Evolutionary conservation across 495 filamentous ascomycete genomes (phyloP).

Genomic region (Lasiosphaeria miniovina): DNA sequence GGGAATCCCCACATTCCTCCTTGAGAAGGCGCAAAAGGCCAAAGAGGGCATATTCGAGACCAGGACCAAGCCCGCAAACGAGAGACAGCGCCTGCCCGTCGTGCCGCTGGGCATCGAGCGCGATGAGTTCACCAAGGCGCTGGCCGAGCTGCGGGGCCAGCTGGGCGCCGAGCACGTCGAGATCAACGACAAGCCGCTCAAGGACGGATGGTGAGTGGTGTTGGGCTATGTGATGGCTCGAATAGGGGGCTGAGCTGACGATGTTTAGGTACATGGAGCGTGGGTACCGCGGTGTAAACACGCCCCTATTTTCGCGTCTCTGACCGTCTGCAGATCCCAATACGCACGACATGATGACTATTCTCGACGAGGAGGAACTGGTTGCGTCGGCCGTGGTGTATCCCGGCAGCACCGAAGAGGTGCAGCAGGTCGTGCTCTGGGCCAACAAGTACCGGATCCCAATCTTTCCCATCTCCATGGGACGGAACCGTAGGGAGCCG

Average conservation of each 20-base stretch:
- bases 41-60: constrained; percentile 39
- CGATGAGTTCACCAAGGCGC: constrained; percentile 37
- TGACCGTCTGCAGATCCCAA: constrained; percentile 33
- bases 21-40: constrained; percentile 35
- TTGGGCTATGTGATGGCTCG: not conserved
- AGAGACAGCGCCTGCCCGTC: constrained; percentile 31
- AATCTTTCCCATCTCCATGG: constrained; percentile 54
- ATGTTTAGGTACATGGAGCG: constrained; percentile 47
- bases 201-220: constrained; percentile 44
- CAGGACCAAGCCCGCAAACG: constrained; percentile 33
- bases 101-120: constrained; percentile 41
- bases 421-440: constrained; percentile 45
- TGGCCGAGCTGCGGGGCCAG: constrained; percentile 35
- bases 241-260: not conserved
- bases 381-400: constrained; percentile 51
- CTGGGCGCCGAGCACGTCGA: constrained; percentile 44
- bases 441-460: constrained; percentile 50
- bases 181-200: constrained; percentile 45
- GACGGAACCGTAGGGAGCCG: constrained; percentile 37
- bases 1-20: constrained; percentile 39
- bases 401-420: constrained; percentile 45
- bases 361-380: constrained; percentile 51
- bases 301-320: not conserved
- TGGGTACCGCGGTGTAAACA: constrained; percentile 14
- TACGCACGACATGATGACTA: constrained; percentile 53